Percentiles rank a stretch among this genome's conserved stretches.
Evolutionary conservation across 805 yeast species (phyloP).

Genomic region (Allodekkera sacchari): DNA sequence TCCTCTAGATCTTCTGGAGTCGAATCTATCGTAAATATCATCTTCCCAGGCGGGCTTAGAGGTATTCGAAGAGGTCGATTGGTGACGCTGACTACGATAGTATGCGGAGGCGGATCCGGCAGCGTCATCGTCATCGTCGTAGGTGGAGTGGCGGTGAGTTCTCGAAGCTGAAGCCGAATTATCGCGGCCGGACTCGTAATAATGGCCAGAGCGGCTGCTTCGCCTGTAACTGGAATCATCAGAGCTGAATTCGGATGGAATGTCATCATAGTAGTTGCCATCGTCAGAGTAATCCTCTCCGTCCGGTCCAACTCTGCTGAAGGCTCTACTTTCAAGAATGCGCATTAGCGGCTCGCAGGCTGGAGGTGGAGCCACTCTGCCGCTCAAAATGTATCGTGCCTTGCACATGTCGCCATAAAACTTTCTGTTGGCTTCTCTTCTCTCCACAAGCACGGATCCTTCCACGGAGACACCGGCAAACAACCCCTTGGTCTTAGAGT

Average conservation of each 20-base stretch:
- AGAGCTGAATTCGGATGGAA: conserved; percentile 60
- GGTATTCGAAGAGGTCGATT: neutral
- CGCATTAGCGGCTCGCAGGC: conserved; percentile 82
- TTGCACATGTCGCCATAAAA: conserved; percentile 86
- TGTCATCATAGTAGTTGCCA: conserved; percentile 65
- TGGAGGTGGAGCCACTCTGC: conserved; percentile 89
- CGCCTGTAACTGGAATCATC: conserved; percentile 35
- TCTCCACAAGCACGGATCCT: conserved; percentile 93
- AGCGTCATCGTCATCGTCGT: conserved; percentile 26
- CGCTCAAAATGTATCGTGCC: conserved; percentile 76
- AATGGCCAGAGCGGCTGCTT: conserved; percentile 17
- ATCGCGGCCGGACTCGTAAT: conserved; percentile 20
- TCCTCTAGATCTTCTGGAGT: conserved; percentile 22
- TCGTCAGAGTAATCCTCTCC: conserved; percentile 41
- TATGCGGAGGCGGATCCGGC: conserved; percentile 29
- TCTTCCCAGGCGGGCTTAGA: conserved; percentile 68
- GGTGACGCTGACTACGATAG: conserved; percentile 8
- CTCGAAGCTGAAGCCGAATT: conserved; percentile 22
- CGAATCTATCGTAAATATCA: conserved; percentile 60
- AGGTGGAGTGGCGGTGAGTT: neutral
- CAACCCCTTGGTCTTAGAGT: conserved; percentile 92
- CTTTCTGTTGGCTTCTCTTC: conserved; percentile 94
- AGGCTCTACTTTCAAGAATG: conserved; percentile 78
- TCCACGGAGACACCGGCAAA: conserved; percentile 97
- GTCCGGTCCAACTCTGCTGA: conserved; percentile 37